Evolutionary conservation across 306 rosid species (phyloP).

Genomic region (Malus asiatica): DNA sequence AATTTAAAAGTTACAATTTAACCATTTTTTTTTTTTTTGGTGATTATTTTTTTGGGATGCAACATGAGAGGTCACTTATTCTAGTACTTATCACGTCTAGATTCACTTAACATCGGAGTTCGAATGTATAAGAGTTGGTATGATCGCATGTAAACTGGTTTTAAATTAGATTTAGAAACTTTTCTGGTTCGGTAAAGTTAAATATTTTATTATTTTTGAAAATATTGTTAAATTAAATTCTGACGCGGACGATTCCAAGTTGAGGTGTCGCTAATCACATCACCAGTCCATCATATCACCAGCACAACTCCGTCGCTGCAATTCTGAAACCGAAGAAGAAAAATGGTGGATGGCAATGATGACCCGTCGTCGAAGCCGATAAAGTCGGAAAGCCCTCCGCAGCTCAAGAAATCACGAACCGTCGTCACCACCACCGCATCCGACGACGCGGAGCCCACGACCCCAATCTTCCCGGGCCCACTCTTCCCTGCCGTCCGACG

Average conservation of each 20-base stretch:
- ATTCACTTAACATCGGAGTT: too few relatives aligned
- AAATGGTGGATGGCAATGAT: neutral
- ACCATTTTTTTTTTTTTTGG: too few relatives aligned
- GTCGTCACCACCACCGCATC: conserved; percentile 1
- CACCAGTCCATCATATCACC: neutral
- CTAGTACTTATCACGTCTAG: fast-evolving
- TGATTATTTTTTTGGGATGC: too few relatives aligned
- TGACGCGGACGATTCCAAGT: too few relatives aligned
- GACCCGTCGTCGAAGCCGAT: neutral
- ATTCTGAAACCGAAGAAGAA: neutral
- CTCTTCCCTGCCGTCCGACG: conserved; percentile 40
- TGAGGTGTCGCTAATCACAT: too few relatives aligned
- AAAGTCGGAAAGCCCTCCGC: conserved; percentile 42
- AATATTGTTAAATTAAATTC: too few relatives aligned
- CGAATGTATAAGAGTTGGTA: fast-evolving
- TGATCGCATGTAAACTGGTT: too few relatives aligned
- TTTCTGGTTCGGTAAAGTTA: too few relatives aligned
- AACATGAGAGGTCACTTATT: too few relatives aligned
- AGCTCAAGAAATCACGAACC: conserved; percentile 50
- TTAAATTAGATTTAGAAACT: too few relatives aligned
- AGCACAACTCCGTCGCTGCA: neutral
- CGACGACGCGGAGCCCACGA: neutral
- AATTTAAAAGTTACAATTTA: too few relatives aligned
- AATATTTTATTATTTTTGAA: too few relatives aligned
- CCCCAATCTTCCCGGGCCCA: conserved; percentile 36